phyloP scores from a whole-genome alignment of 805 yeast genomes.

The Ogataea trehalophila region DNA sequence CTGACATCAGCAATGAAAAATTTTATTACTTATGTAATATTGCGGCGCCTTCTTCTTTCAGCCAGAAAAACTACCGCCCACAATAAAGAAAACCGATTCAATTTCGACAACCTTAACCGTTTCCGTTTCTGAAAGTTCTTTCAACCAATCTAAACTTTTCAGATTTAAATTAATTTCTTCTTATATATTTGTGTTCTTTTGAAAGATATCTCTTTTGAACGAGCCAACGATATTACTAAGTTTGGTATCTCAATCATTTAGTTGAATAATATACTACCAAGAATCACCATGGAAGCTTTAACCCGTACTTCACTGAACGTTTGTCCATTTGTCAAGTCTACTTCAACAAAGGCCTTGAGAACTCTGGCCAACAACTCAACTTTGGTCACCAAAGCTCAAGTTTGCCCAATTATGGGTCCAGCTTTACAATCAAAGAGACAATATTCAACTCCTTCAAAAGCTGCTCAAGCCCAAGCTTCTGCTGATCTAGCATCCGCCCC shows the following conservation, averaged over 20 bases:
- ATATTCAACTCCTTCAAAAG: constrained; percentile 45
- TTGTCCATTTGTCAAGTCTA: constrained; percentile 73
- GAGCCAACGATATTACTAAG: background rate
- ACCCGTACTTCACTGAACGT: constrained; percentile 71
- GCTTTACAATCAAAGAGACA: constrained; percentile 48
- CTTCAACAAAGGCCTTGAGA: constrained; percentile 57
- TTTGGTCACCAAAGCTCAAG: constrained; percentile 55
- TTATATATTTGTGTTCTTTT: too few relatives aligned
- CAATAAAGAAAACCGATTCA: too few relatives aligned
- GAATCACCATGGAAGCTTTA: constrained; percentile 63
- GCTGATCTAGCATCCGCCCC: constrained; percentile 32
- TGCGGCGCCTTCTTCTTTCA: too few relatives aligned
- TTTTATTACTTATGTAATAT: too few relatives aligned
- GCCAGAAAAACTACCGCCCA: too few relatives aligned
- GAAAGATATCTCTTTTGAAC: background rate
- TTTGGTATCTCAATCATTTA: background rate
- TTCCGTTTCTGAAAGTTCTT: too few relatives aligned
- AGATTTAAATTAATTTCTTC: too few relatives aligned
- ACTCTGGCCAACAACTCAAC: constrained; percentile 41
- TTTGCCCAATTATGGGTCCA: constrained; percentile 89
- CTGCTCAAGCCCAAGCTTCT: constrained; percentile 42
- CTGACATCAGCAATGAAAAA: too few relatives aligned
- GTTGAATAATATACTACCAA: background rate
- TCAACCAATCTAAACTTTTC: too few relatives aligned
- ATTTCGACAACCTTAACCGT: too few relatives aligned